Conservation (phyloP, 108 stramenopile genomes). For the Cylindrotheca closterium region DNA sequence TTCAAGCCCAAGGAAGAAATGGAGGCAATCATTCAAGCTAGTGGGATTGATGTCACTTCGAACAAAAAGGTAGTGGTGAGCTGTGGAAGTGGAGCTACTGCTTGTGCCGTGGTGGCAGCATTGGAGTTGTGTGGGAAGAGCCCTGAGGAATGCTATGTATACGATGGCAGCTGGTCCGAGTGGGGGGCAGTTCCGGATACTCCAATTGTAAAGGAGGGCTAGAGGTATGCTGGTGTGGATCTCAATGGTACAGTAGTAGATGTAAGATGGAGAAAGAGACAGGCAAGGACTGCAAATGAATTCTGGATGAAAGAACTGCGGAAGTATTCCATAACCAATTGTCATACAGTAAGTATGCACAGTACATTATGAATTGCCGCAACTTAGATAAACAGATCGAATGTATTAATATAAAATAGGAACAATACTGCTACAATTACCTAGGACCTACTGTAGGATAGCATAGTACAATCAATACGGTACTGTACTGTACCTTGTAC, state of each 20-base stretch:
- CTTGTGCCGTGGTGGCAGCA: constrained; percentile 62
- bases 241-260: neutral
- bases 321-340: too few species aligned
- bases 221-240: constrained; percentile 1
- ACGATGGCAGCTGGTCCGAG: constrained; percentile 81
- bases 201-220: constrained; percentile 45
- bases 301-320: too few species aligned
- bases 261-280: neutral
- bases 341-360: too few species aligned
- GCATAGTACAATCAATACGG: too few species aligned
- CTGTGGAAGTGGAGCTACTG: constrained; percentile 80
- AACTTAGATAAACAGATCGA: too few species aligned
- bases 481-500: too few species aligned
- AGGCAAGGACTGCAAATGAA: too few species aligned
- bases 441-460: too few species aligned
- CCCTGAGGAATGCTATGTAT: constrained; percentile 47
- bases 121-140: constrained; percentile 63
- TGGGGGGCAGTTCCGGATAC: constrained; percentile 59
- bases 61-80: constrained; percentile 50
- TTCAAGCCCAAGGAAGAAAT: constrained; percentile 57
- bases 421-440: too few species aligned
- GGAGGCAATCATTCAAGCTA: constrained; percentile 35
- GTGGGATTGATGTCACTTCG: constrained; percentile 46
- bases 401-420: too few species aligned
- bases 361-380: too few species aligned